Percentiles rank a stretch among this genome's conserved stretches.
Conservation (phyloP, 73 alveolate genomes). For the Tetrahymena thermophila region DNA sequence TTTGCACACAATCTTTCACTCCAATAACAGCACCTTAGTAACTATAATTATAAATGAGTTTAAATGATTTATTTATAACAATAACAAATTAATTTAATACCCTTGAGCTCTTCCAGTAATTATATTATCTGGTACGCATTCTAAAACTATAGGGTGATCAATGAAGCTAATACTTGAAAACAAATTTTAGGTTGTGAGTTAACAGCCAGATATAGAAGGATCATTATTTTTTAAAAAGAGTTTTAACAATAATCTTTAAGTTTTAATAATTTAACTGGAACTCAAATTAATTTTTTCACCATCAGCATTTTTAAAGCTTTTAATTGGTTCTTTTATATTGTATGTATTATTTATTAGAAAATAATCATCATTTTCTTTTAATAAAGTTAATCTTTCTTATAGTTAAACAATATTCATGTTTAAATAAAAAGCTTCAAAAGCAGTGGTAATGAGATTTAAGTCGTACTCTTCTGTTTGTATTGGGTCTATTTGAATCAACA, state of each 20-base stretch:
- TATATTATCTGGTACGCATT: not conserved
- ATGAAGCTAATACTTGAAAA: not conserved
- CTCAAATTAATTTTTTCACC: not conserved
- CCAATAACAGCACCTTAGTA: not conserved
- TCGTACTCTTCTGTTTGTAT: not conserved
- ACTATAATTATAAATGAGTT: not conserved
- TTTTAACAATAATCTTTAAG: not conserved
- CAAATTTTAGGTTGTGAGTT: not conserved
- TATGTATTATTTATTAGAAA: not conserved
- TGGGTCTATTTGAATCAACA: not conserved
- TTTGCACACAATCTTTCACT: not conserved
- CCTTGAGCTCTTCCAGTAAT: not conserved
- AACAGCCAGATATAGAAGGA: not conserved
- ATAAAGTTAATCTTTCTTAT: not conserved
- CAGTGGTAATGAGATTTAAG: not conserved
- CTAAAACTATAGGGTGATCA: not conserved
- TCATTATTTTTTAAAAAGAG: not conserved
- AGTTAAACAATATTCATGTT: not conserved
- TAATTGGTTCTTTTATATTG: not conserved
- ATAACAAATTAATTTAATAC: not conserved
- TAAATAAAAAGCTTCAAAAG: not conserved
- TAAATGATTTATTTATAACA: not conserved
- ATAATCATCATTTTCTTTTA: not conserved
- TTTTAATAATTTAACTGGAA: not conserved
- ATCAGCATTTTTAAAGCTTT: not conserved